phyloP scores from a whole-genome alignment of 441 rosid genomes.

The Bruguiera hainesii region DNA sequence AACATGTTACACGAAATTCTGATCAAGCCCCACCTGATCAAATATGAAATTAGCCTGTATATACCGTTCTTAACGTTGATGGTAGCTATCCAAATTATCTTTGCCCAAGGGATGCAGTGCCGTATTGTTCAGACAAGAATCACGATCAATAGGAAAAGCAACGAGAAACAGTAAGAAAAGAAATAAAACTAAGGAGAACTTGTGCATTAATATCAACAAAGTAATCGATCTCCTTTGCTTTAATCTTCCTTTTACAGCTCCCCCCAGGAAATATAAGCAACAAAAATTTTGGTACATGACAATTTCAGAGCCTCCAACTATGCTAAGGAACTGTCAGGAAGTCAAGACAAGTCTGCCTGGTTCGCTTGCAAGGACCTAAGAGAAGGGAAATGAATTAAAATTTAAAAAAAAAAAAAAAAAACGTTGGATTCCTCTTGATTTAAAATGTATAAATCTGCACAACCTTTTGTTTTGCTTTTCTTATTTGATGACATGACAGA shows the following conservation, averaged over 20 bases:
- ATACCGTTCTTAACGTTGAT: no score
- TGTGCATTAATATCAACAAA: not conserved
- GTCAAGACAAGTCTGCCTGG: conserved; percentile 55
- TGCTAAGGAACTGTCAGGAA: conserved; percentile 42
- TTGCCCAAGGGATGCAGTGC: no score
- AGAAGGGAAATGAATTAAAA: not conserved
- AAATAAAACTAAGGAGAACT: no score
- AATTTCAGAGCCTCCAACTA: conserved; percentile 39
- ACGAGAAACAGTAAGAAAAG: no score
- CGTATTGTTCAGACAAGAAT: no score
- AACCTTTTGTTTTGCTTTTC: conserved; percentile 47
- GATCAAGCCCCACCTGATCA: no score
- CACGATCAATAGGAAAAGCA: no score
- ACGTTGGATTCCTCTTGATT: not conserved
- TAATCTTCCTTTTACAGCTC: no score
- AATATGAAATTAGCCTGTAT: no score
- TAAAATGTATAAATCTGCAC: not conserved
- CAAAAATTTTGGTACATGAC: not conserved
- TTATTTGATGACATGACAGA: conserved; percentile 53
- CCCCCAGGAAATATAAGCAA: no score
- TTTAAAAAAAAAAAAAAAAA: not conserved
- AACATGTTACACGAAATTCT: no score
- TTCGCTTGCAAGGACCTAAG: conserved; percentile 55
- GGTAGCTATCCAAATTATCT: no score
- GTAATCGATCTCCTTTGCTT: not conserved